These are phyloP conservation scores for Candida railenensis DNA, from an alignment of 805 yeast species.

Conservation along the genomic window DNA sequence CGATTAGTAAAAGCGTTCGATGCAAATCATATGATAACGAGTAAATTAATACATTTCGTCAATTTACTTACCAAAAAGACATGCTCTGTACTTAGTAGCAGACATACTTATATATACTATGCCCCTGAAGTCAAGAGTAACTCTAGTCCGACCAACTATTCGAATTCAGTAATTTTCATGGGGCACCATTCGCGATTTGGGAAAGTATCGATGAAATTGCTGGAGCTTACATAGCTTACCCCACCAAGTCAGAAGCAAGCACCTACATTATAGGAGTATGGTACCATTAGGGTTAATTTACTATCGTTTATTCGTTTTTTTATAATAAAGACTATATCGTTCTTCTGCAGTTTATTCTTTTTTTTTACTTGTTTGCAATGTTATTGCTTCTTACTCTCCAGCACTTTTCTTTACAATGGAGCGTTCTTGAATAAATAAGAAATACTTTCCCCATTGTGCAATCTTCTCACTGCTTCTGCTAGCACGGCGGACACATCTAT, in stretches of 20 bases:
- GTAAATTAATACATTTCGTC: neutral
- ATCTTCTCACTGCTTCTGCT: conserved; percentile 81
- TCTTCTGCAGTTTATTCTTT: neutral
- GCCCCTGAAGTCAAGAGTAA: too few species aligned
- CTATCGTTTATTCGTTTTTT: neutral
- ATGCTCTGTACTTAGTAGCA: conserved; percentile 50
- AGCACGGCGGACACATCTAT: conserved; percentile 72
- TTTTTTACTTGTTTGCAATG: neutral
- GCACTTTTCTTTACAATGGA: conserved; percentile 40
- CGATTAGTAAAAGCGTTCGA: too few species aligned
- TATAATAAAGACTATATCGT: neutral
- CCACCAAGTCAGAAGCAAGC: too few species aligned
- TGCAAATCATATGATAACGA: neutral
- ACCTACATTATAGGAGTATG: too few species aligned
- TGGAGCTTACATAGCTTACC: too few species aligned
- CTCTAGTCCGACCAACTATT: too few species aligned
- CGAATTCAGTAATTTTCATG: too few species aligned
- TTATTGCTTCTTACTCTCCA: neutral
- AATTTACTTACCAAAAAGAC: conserved; percentile 72
- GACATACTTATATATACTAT: neutral
- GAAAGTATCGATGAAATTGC: too few species aligned
- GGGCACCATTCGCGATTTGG: too few species aligned
- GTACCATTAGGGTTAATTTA: neutral
- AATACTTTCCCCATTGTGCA: conserved; percentile 85
- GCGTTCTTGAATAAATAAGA: conserved; percentile 75